phyloP scores from a whole-genome alignment of 2,329 filamentous ascomycete species.

The Nemania sp. region DNA sequence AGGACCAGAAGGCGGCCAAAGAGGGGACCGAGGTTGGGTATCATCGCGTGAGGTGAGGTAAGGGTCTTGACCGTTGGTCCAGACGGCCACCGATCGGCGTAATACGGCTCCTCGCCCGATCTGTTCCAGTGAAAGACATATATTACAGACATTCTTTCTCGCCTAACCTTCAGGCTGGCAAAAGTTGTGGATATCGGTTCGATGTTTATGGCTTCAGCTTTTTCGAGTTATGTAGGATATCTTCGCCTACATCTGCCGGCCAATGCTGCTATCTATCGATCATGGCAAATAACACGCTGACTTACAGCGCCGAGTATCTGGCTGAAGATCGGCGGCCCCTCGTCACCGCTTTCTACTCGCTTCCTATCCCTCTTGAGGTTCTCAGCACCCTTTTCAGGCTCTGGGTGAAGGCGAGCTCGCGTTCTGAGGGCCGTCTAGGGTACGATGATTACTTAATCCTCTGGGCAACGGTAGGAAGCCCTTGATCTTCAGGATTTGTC shows the following conservation, averaged over 20 bases:
- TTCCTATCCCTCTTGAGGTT: slow-evolving; percentile 36
- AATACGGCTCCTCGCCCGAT: slow-evolving; percentile 3
- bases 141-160: neutral
- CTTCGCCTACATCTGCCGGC: neutral
- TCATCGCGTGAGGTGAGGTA: neutral
- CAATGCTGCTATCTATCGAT: neutral
- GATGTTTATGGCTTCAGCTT: neutral
- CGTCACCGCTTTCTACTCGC: slow-evolving; percentile 30
- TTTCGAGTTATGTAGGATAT: neutral
- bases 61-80: no score
- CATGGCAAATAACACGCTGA: slow-evolving; percentile 16
- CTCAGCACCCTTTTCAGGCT: slow-evolving; percentile 32
- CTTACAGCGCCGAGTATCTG: slow-evolving; percentile 32
- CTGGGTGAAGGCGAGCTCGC: slow-evolving; percentile 31
- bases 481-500: neutral
- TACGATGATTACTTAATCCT: slow-evolving; percentile 38
- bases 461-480: slow-evolving; percentile 34
- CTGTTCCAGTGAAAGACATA: neutral
- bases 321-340: slow-evolving; percentile 30
- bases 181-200: neutral
- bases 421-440: slow-evolving; percentile 24
- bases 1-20: neutral
- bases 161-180: no score
- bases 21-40: neutral
- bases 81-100: neutral